Percentiles rank a stretch among this genome's conserved stretches.
Conservation (phyloP, 1,284 basidiomycete genomes). For the Anthracocystis setariae region DNA sequence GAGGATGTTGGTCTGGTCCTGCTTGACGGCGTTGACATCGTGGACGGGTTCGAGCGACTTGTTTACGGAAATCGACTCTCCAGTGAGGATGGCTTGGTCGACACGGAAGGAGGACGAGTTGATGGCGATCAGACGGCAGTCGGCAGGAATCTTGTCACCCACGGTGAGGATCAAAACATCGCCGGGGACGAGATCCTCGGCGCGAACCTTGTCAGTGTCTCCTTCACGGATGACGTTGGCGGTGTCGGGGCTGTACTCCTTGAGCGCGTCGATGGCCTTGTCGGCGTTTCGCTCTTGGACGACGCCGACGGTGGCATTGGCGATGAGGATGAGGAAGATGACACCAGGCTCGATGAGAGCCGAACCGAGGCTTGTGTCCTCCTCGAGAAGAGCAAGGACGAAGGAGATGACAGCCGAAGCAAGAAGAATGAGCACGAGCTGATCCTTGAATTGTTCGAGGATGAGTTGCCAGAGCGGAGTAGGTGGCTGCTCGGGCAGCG, state of each 20-base stretch:
- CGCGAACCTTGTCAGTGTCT: slow-evolving; percentile 44
- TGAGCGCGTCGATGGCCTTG: slow-evolving; percentile 66
- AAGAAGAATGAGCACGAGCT: slow-evolving; percentile 66
- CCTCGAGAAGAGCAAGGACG: slow-evolving; percentile 62
- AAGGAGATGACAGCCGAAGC: slow-evolving; percentile 66
- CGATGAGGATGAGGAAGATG: slow-evolving; percentile 67
- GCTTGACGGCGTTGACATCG: slow-evolving; percentile 63
- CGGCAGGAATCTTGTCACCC: slow-evolving; percentile 66
- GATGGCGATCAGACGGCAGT: slow-evolving; percentile 63
- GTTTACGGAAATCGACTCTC: slow-evolving; percentile 65
- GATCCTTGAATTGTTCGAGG: slow-evolving; percentile 85
- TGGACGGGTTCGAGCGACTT: slow-evolving; percentile 53
- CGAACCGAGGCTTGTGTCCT: slow-evolving; percentile 59
- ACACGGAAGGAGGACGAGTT: slow-evolving; percentile 61
- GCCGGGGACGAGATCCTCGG: slow-evolving; percentile 63
- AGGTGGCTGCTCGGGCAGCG: slow-evolving; percentile 85
- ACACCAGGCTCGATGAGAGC: slow-evolving; percentile 66
- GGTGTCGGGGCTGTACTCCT: slow-evolving; percentile 64
- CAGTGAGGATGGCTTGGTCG: slow-evolving; percentile 67
- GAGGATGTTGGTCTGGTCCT: slow-evolving; percentile 67
- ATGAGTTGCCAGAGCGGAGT: slow-evolving; percentile 93
- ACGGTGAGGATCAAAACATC: slow-evolving; percentile 64
- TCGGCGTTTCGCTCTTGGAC: slow-evolving; percentile 67
- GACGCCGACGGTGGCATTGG: slow-evolving; percentile 67
- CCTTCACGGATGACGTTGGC: slow-evolving; percentile 60